phyloP scores from a whole-genome alignment of 208 protist species.

The Balamuthia mandrillaris region DNA sequence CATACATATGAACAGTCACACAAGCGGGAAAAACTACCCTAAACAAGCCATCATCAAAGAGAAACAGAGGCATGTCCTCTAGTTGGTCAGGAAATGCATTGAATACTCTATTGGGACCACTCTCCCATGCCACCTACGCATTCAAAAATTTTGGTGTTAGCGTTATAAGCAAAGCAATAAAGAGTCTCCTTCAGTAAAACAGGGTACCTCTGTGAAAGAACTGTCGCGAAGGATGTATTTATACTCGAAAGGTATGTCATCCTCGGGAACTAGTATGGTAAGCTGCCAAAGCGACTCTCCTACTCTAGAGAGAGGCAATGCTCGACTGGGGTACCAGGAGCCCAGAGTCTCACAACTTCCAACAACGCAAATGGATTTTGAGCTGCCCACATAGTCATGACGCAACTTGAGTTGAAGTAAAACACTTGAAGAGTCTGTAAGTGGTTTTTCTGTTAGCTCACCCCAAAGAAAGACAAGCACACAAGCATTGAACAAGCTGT shows the following conservation, averaged over 20 bases:
- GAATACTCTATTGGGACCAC: slow-evolving; percentile 9
- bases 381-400: no score
- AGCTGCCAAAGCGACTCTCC: slow-evolving; percentile 33
- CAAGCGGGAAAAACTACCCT: not conserved
- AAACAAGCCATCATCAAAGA: slow-evolving; percentile 29
- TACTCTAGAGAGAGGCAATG: not conserved
- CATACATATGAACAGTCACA: not conserved
- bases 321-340: no score
- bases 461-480: no score
- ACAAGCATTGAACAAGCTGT: no score
- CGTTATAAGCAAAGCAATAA: not conserved
- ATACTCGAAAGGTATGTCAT: slow-evolving; percentile 53
- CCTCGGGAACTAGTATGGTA: slow-evolving; percentile 44
- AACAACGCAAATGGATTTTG: no score
- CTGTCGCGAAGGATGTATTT: slow-evolving; percentile 40
- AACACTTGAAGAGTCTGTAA: no score
- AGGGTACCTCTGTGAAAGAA: not conserved
- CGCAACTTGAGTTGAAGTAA: no score
- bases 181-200: not conserved
- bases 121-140: not conserved
- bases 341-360: no score
- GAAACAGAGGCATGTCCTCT: slow-evolving; percentile 9
- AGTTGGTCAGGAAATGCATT: slow-evolving; percentile 24
- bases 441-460: no score
- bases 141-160: not conserved